Base-by-base conservation (phyloP, 768 basidiomycete species). In the Hirschioporus abietinus region DNA sequence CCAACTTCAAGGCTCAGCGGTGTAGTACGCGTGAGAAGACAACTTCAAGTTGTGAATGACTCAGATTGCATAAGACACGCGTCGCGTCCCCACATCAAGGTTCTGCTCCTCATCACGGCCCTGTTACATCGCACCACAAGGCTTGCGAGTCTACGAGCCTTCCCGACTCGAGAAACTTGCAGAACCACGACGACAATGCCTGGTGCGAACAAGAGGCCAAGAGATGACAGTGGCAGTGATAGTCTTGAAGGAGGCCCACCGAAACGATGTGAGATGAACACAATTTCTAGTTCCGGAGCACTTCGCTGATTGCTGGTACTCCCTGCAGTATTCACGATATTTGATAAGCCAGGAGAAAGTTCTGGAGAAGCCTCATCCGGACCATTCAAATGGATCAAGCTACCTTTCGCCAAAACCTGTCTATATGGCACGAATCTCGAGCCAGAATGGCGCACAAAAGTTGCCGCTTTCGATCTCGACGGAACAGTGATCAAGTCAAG, bases 381-480 rank as follows among this genome's bases (percentile, higher is more conserved):
- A 52, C 42, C 42, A 52, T 52, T 15, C 42, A 52, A 52, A 10
- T 52, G 42, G 42, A 52, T 52, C 3, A 52, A 15, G 20, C 42
- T 52, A 15, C 42, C 42, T 3, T 52, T 20, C 42, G 42, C 42
- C 12, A 71, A 71, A 12, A 76, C 78, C 17, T 81, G 79, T 65
- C 71, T 79, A 9, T 77, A 80, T 66, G 81, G 77, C 35, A 64
- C 73, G 27, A 74, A 78, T 72, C 68, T 75, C 7, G 69, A 73
- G 0, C 88, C 88, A 0, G 72, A 76, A 15, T 76, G 79, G 8
- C 77, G 76, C 1, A 36, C 80, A n/a, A 90, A 88, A 69, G 84
- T 94, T 35, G 90, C 92, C 10, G 84, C 88, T 15, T 91, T 95
- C 68, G 95, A 97, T 74, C 78, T 97, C 25, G 95, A 97, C 73